These are phyloP conservation scores for Suillus sp. DNA, from an alignment of 768 basidiomycete species.

Conservation along the genomic window DNA sequence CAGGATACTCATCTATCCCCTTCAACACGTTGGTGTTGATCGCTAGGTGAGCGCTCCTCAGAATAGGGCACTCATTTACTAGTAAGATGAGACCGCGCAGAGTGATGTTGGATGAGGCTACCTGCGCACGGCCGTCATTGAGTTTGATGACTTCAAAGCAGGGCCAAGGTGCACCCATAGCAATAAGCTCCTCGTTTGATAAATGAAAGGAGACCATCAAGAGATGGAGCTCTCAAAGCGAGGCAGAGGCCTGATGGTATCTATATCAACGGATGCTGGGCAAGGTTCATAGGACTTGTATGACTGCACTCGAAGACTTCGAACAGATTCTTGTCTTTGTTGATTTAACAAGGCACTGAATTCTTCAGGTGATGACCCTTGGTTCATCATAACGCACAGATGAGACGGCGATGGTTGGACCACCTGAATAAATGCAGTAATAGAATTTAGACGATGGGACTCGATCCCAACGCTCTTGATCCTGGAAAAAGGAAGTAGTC, in stretches of 20 bases:
- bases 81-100: slow-evolving; percentile 1
- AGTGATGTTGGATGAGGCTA: neutral
- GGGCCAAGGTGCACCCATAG: neutral
- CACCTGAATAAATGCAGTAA: neutral
- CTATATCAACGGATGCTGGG: neutral
- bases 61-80: neutral
- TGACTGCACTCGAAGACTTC: neutral
- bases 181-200: neutral
- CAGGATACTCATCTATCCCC: neutral
- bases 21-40: neutral
- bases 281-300: too few species aligned
- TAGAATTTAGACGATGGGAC: neutral
- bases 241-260: neutral
- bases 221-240: neutral
- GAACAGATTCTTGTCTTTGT: neutral
- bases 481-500: neutral
- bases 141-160: neutral
- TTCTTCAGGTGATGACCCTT: neutral
- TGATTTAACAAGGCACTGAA: neutral
- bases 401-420: neutral
- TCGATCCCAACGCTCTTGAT: neutral
- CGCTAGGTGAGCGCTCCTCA: neutral
- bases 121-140: neutral
- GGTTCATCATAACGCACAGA: neutral
- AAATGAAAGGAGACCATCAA: neutral